Evolutionary conservation across 352 stramenopile genomes (phyloP), one percentile per base, ranked within the genome.

Genomic region (Aphanomyces astaci): DNA sequence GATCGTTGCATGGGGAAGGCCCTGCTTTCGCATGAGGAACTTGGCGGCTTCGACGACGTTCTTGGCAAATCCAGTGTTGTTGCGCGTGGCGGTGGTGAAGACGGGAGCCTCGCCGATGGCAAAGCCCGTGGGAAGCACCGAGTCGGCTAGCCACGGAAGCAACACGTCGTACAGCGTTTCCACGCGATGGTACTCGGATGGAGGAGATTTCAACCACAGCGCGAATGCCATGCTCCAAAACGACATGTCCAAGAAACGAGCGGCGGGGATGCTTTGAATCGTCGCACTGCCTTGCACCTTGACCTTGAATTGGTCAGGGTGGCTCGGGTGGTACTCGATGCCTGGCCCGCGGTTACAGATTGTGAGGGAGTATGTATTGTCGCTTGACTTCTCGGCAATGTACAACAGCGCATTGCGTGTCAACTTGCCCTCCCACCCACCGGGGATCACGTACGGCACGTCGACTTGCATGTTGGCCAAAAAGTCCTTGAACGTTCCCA

Each of bases 121-220:
- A 36, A 89, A 71, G 3, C 77, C 85, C 24, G 92, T 60, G 4
- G 86, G 84, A 28, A 96, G 56, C 31, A 95, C 64, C 39, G 80
- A 80, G 63, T 93, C 82, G 28, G 85, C 82, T 19, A 97, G 78
- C 82, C 88, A 96, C 22, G 89, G 89, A 17, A 97, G 63, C 10
- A 97, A 56, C 32, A 97, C 87, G 60, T 96, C 89, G 65, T 97
- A 97, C 25, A 97, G 76, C 4, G 80, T 91, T 67, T 95, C 86
- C 13, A 92, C 78, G 39, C 86, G 79, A 64, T 96, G 86, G 70
- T 94, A 95, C 68, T 96, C 87, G 54, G 84, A 92, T 27, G 88
- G 76, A 3, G 85, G 83, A 55, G 88, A 89, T 66, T 84, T 84
- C 64, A 93, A 76, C 86, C 87, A 95, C 0, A 94, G 77, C 51